These are phyloP conservation scores for Fusarium temperatum DNA, from an alignment of 2,329 filamentous ascomycete species.

Conservation along the genomic window DNA sequence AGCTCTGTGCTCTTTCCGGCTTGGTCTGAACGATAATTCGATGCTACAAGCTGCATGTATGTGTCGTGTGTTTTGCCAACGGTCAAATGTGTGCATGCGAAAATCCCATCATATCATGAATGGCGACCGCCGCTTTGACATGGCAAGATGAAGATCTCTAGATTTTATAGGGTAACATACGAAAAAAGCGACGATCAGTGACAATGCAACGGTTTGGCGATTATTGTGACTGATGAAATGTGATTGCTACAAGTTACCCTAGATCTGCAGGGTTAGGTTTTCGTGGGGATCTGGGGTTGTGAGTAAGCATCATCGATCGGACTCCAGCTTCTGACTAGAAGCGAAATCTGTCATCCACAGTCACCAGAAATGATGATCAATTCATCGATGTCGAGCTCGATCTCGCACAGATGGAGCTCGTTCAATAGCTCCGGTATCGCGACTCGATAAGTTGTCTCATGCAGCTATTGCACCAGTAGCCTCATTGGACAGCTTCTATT, in stretches of 20 bases:
- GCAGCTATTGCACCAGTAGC: background rate
- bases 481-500: background rate
- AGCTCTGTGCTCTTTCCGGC: background rate
- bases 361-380: background rate
- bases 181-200: background rate
- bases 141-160: background rate
- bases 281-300: background rate
- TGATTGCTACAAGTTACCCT: slow-evolving; percentile 4
- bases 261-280: background rate
- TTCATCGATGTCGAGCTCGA: background rate
- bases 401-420: background rate
- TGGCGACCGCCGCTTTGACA: background rate
- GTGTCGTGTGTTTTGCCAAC: background rate
- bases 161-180: background rate
- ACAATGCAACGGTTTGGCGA: background rate
- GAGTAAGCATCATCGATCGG: background rate
- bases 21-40: background rate
- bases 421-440: background rate
- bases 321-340: background rate
- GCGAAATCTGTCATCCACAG: background rate
- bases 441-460: background rate
- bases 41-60: background rate
- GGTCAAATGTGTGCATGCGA: background rate
- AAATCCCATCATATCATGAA: background rate
- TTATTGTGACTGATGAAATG: background rate